phyloP scores from a whole-genome alignment of 2,329 filamentous ascomycete species.

The Hypomyces rosellus region DNA sequence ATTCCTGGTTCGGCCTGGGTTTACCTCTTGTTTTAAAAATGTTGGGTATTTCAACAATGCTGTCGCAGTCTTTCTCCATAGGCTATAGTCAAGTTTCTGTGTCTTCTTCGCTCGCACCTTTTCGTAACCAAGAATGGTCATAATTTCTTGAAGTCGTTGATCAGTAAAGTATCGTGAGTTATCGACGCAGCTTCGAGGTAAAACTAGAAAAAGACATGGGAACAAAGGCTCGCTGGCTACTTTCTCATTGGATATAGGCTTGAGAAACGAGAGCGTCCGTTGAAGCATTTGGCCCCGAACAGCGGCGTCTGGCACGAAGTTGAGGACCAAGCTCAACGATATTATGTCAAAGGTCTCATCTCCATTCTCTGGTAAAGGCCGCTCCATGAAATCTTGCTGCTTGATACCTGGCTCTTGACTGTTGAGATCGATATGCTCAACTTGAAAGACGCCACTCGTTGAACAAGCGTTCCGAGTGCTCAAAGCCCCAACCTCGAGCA shows the following conservation, averaged over 20 bases:
- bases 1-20: conserved; percentile 70
- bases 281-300: conserved; percentile 79
- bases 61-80: conserved; percentile 58
- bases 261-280: conserved; percentile 66
- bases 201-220: conserved; percentile 77
- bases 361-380: conserved; percentile 60
- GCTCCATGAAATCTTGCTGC: conserved; percentile 90
- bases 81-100: conserved; percentile 78
- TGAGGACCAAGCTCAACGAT: conserved; percentile 85
- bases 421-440: conserved; percentile 83
- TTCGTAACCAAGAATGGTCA: conserved; percentile 69
- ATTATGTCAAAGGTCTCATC: conserved; percentile 77
- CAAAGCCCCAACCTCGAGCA: conserved; percentile 86
- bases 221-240: conserved; percentile 33
- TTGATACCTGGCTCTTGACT: conserved; percentile 75
- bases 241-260: conserved; percentile 15
- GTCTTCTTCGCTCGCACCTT: conserved; percentile 64
- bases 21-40: conserved; percentile 65
- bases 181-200: conserved; percentile 78
- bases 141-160: conserved; percentile 60
- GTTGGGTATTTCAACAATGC: conserved; percentile 11
- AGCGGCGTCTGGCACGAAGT: conserved; percentile 77
- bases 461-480: conserved; percentile 83
- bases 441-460: conserved; percentile 59
- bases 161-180: conserved; percentile 90